Evolutionary conservation across 2,329 filamentous ascomycete genomes (phyloP), one percentile per base, ranked within the genome.

Genomic region (Penicillium sp.): DNA sequence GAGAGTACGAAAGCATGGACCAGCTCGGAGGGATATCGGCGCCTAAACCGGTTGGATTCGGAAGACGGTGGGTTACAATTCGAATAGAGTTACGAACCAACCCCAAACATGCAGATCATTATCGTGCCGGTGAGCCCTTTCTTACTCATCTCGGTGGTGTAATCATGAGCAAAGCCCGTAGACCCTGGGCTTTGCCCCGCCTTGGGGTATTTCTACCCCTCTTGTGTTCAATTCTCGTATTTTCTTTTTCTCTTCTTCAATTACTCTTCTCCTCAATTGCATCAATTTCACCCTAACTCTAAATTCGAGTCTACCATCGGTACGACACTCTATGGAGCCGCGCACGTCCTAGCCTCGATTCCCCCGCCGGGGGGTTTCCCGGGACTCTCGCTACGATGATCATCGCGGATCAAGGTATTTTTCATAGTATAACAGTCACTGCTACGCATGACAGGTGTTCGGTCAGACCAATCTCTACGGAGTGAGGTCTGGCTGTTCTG

Each of bases 401-500:
- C 63, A 62, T 63, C 56, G 60, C 58, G 62, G 71, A 60, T 75
- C 72, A 74, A 74, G 72, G 72, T 75, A 75, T 72, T 68, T 69
- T 71, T 66, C 63, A 59, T 54, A 57, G 65, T 71, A 71, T 71
- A 70, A 68, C 63, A 65, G 65, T 72, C 67, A 67, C 53, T 65
- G 69, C 67, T 59, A 62, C 70, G 72, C 71, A 73, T 75, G 72
- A 70, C 72, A 74, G 72, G 72, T 75, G 72, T 74, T 73, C 72
- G 65, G 42, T 50, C 33, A 21, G 42, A 46, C 38, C 34, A 26
- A 45, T 38, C 34, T 36, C 49, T 53, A 48, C 58, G 6, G 36
- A 24, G 33, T 12, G 31, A 12, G 9, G 50, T 49, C 63, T 59
- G 63, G 59, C 68, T 66, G 78, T 77, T 86, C 85, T 88, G 85